These are phyloP conservation scores for Asparagopsis taxiformis DNA, from an alignment of 31 red algal genomes.

Conservation along the genomic window DNA sequence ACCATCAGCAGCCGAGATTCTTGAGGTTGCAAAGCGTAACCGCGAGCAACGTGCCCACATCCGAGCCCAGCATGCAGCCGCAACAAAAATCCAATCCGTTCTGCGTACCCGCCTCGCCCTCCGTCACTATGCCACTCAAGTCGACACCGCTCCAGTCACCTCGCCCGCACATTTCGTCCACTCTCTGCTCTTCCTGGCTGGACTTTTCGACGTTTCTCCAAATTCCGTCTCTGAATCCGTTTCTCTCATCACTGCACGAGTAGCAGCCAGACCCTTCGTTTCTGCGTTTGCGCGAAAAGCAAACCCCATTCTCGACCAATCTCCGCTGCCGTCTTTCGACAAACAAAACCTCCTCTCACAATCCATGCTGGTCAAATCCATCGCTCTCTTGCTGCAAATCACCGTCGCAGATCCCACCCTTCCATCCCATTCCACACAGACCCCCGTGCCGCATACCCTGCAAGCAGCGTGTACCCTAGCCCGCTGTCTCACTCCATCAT, in stretches of 20 bases:
- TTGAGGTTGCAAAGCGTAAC: slow-evolving; percentile 26
- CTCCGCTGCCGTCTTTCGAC: not conserved
- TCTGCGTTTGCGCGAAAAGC: not conserved
- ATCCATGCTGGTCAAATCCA: not conserved
- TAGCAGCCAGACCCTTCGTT: not conserved
- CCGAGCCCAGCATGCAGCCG: slow-evolving; percentile 36
- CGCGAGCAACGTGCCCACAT: slow-evolving; percentile 41
- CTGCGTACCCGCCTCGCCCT: slow-evolving; percentile 1
- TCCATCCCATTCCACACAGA: not conserved
- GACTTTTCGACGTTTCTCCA: not conserved
- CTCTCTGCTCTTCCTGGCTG: not conserved
- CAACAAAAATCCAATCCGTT: slow-evolving; percentile 27
- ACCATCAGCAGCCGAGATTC: not conserved
- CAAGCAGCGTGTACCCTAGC: not conserved
- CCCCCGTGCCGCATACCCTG: not conserved
- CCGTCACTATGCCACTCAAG: not conserved
- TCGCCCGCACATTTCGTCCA: not conserved
- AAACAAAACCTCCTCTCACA: not conserved
- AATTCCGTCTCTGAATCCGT: slow-evolving; percentile 1
- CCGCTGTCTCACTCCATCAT: not conserved
- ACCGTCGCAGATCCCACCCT: not conserved
- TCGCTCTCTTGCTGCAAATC: not conserved
- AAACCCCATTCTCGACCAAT: not conserved
- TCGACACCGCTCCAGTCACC: not conserved
- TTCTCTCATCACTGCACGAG: not conserved